A percentile compares a stretch with the other conserved stretches of the same genome.
phyloP scores from a whole-genome alignment of 805 yeast genomes.

The Sugiyamaella qingdaonensis region DNA sequence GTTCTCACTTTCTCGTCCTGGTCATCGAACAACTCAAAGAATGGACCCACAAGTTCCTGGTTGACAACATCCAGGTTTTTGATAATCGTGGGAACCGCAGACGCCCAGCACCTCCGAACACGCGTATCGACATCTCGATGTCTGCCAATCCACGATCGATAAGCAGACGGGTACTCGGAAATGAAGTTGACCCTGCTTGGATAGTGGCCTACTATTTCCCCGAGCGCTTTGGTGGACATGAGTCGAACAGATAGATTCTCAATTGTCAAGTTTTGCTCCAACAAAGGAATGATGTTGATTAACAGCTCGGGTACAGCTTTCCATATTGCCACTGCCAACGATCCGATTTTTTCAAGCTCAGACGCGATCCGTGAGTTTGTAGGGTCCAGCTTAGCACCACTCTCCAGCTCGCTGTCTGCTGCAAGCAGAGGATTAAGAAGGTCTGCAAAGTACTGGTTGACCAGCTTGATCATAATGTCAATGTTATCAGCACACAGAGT shows the following conservation, averaged over 20 bases:
- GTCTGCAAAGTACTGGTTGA: constrained; percentile 79
- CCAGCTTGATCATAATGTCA: constrained; percentile 68
- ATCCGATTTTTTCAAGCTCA: constrained; percentile 59
- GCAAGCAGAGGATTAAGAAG: constrained; percentile 47
- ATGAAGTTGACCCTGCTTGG: constrained; percentile 56
- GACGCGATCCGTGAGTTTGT: constrained; percentile 3
- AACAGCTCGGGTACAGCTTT: constrained; percentile 68
- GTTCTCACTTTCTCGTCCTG: constrained; percentile 69
- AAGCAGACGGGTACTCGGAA: constrained; percentile 53
- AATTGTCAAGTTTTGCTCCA: constrained; percentile 67
- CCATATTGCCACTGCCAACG: constrained; percentile 66
- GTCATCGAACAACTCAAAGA: constrained; percentile 70
- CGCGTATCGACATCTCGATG: constrained; percentile 60
- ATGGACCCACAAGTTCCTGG: constrained; percentile 26
- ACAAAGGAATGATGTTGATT: constrained; percentile 67
- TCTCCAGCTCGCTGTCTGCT: constrained; percentile 25
- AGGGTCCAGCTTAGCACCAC: not conserved
- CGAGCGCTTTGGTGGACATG: constrained; percentile 70
- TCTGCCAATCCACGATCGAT: constrained; percentile 70
- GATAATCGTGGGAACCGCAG: constrained; percentile 49
- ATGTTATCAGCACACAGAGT: constrained; percentile 64
- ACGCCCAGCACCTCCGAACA: constrained; percentile 70
- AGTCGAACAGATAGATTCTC: constrained; percentile 63
- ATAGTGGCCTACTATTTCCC: constrained; percentile 51
- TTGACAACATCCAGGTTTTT: constrained; percentile 40